A percentile compares a stretch with the other conserved stretches of the same genome.
phyloP scores from a whole-genome alignment of 164 flowering plant species.

The Litsea cubeba region DNA sequence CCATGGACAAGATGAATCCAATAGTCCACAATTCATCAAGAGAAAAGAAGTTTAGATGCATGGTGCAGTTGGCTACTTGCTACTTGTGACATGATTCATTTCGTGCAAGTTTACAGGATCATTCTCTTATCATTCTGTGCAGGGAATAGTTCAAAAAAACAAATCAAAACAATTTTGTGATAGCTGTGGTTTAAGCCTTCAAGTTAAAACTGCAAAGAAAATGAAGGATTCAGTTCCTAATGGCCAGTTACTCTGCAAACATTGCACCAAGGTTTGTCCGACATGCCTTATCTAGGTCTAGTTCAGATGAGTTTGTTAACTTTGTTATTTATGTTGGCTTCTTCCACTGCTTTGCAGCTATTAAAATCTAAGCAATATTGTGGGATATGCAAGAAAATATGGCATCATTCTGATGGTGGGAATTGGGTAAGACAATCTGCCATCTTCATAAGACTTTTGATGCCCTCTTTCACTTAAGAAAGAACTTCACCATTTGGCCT shows the following conservation, averaged over 20 bases:
- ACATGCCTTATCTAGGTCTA: conserved; percentile 3
- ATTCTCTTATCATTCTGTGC: conserved; percentile 18
- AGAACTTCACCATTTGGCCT: not conserved
- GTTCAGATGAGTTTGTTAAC: not conserved
- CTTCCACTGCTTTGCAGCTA: conserved; percentile 40
- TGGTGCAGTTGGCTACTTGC: not conserved
- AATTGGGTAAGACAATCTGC: conserved; percentile 63
- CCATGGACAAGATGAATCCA: too few relatives aligned
- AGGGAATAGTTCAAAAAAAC: conserved; percentile 35
- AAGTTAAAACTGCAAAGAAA: conserved; percentile 47
- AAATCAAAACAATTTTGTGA: conserved; percentile 41
- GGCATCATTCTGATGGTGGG: conserved; percentile 91
- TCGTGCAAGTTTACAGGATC: not conserved
- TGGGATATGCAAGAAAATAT: conserved; percentile 91
- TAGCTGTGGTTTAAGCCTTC: conserved; percentile 59
- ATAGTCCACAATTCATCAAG: too few relatives aligned
- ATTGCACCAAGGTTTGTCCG: conserved; percentile 67
- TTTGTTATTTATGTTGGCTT: conserved; percentile 1
- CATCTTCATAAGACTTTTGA: not conserved
- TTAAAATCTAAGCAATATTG: conserved; percentile 78
- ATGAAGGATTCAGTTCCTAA: conserved; percentile 28
- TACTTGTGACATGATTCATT: too few relatives aligned
- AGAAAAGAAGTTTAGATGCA: not conserved
- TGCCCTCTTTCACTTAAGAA: not conserved
- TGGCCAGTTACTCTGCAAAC: conserved; percentile 52